Percentiles rank a stretch among this genome's conserved stretches.
These are phyloP conservation scores for Termitomyces sp. DNA, from an alignment of 768 basidiomycete species.

Conservation along the genomic window DNA sequence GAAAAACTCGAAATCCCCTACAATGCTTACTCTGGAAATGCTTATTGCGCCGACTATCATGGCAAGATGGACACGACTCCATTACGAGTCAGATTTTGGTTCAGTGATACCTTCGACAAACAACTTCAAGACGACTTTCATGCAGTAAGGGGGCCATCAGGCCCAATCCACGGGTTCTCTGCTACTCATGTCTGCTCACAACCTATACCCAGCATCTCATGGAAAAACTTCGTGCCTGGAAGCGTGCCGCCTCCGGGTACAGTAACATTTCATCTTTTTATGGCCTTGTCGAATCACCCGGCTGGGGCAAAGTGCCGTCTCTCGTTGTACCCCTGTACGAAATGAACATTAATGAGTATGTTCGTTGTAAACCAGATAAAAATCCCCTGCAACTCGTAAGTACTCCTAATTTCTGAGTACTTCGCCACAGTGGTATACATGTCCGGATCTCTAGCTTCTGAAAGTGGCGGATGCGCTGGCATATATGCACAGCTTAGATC, in stretches of 20 bases:
- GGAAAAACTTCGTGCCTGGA: slow-evolving; percentile 14
- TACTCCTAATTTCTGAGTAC: background rate
- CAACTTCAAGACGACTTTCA: background rate
- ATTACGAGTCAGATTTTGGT: slow-evolving; percentile 14
- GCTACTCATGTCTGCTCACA: background rate
- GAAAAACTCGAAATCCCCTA: background rate
- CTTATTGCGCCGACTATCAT: slow-evolving; percentile 6
- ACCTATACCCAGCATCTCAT: slow-evolving; percentile 3
- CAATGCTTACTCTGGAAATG: slow-evolving; percentile 1
- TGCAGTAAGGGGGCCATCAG: slow-evolving; percentile 2
- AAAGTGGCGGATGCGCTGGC: slow-evolving; percentile 19
- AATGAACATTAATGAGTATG: slow-evolving; percentile 13
- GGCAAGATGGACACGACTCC: background rate
- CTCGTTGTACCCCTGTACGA: slow-evolving; percentile 10
- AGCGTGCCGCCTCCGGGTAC: slow-evolving; percentile 7
- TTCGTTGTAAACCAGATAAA: slow-evolving; percentile 2
- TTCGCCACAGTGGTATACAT: background rate
- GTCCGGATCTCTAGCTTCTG: slow-evolving; percentile 7
- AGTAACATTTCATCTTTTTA: slow-evolving; percentile 13
- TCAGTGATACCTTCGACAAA: background rate
- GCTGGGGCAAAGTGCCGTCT: slow-evolving; percentile 7
- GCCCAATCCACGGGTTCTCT: background rate
- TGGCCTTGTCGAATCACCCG: slow-evolving; percentile 9
- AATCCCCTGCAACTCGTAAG: slow-evolving; percentile 9
- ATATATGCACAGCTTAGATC: slow-evolving; percentile 19